Evolutionary conservation across 1,284 basidiomycete species (phyloP).

Genomic region (Tilletia horrida): DNA sequence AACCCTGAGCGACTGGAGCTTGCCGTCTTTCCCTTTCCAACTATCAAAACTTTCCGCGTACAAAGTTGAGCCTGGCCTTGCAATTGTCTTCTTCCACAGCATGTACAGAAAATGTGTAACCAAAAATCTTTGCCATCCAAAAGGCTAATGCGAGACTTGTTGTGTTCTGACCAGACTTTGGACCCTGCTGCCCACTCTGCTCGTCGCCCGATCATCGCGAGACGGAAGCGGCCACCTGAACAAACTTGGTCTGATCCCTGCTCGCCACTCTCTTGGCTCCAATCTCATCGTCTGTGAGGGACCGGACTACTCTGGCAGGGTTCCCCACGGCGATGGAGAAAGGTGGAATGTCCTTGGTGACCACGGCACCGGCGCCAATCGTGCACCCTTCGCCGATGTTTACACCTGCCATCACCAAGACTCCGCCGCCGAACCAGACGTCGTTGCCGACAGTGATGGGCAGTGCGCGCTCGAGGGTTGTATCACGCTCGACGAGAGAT

Average conservation of each 20-base stretch:
- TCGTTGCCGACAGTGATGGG: conserved; percentile 57
- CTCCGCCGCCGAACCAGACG: conserved; percentile 59
- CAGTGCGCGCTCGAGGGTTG: conserved; percentile 24
- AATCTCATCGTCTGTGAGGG: conserved; percentile 34
- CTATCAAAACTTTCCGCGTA: too few species aligned
- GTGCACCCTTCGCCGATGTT: conserved; percentile 59
- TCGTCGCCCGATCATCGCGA: too few species aligned
- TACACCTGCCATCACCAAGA: conserved; percentile 57
- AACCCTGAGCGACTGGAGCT: background rate
- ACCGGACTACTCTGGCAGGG: conserved; percentile 58
- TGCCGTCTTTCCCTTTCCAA: too few species aligned
- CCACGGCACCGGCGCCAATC: conserved; percentile 59
- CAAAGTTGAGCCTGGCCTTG: too few species aligned
- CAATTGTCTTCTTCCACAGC: too few species aligned
- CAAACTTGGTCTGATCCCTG: background rate
- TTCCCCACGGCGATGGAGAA: conserved; percentile 58
- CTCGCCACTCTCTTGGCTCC: conserved; percentile 19
- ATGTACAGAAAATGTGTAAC: too few species aligned
- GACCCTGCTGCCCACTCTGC: too few species aligned
- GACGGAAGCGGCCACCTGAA: too few species aligned
- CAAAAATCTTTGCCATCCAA: too few species aligned
- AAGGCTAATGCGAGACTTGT: too few species aligned
- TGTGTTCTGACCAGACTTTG: too few species aligned
- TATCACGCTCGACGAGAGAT: conserved; percentile 54
- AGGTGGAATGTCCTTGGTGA: conserved; percentile 58